phyloP scores from a whole-genome alignment of 306 rosid genomes.

The Ormosia emarginata region DNA sequence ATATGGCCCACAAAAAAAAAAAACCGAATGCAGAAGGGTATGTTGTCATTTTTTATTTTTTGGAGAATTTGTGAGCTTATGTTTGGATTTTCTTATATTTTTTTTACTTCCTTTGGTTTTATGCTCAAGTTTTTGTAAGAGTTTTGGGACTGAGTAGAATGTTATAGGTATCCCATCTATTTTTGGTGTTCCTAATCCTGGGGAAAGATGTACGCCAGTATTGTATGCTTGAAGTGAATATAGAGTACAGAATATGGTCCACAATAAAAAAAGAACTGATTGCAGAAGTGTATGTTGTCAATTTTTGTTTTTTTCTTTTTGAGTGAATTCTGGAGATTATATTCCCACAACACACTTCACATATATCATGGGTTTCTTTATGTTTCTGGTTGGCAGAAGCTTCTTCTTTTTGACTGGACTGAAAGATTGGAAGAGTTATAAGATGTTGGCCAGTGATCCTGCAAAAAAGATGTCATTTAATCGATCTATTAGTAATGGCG shows the following conservation, averaged over 20 bases:
- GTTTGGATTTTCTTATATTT: background rate
- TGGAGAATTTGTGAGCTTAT: background rate
- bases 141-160: no score
- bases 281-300: background rate
- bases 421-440: conserved; percentile 1
- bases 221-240: background rate
- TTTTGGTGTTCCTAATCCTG: background rate
- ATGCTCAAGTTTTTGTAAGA: background rate
- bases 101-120: background rate
- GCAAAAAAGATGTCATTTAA: conserved; percentile 50
- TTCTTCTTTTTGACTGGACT: background rate
- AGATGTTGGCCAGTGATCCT: conserved; percentile 54
- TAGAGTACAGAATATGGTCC: background rate
- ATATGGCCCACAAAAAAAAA: no score
- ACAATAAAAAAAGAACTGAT: background rate
- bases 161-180: no score
- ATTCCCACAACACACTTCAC: background rate
- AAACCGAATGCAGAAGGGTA: no score
- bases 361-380: background rate
- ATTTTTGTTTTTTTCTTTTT: background rate
- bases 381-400: background rate
- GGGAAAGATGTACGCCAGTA: background rate
- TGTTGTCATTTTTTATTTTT: no score
- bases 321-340: background rate
- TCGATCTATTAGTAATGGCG: conserved; percentile 53